Base-by-base conservation (phyloP, 306 rosid species). In the Alnus rubra region DNA sequence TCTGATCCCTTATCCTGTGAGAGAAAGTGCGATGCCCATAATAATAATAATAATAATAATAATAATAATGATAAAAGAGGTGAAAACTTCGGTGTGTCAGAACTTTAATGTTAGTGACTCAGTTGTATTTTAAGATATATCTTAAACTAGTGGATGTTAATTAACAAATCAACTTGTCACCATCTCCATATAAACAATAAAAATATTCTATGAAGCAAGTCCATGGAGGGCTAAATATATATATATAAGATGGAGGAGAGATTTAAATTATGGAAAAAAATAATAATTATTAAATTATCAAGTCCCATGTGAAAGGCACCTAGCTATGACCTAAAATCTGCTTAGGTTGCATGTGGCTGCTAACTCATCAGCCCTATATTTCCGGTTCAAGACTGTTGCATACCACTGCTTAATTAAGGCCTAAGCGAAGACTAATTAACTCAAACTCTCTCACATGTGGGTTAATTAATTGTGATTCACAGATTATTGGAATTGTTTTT, bases 301-400 rank as follows among this genome's bases (percentile, higher is more conserved):
- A 74, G 74, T 71, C 82, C 73, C 88, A 85, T 81, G 85, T 85
- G 88, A 81, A 85, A 63, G 83, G 81, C 85, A 81, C 73, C 82
- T 70, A 23, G 28, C 28, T 23, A 78, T 42, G 60, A 71, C 80
- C 84, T 72, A 71, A 80, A 84, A 84, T 79, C 84, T 83, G 80
- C 42, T 49, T 51, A 49, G 73, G 49, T 33, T 48, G 28, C 47
- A 59, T 75, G 56, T 67, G 35, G 49, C 48, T 45, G 52, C 74
- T 1, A 69, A 55, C 52, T 73, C 48, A 19, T 56, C 53, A 37
- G 68, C 77, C 87, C 84, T 81, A 58, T 68, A 80, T 77, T 80
- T 81, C 77, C 82, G 84, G 77, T 73, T 73, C 76, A 76, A 47
- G 48, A 71, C 73, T 52, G 71, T 60, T 50, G 58, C 52, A 70